These are phyloP conservation scores for Plasmodium malariae DNA, from an alignment of 169 alveolate genomes.

Conservation along the genomic window DNA sequence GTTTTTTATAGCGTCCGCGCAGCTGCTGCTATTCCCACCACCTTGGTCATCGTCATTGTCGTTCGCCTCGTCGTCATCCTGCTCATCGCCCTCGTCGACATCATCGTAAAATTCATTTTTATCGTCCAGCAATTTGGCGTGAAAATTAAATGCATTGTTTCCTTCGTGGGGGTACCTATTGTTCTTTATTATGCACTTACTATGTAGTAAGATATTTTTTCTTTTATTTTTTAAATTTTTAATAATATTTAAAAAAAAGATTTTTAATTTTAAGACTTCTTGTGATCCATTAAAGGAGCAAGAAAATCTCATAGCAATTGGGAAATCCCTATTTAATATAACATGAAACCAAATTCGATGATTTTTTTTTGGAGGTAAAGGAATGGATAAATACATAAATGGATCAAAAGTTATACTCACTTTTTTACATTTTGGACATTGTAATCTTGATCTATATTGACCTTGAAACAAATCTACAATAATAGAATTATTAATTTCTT, in stretches of 20 bases:
- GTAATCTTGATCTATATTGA: slow-evolving; percentile 88
- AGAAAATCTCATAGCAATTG: slow-evolving; percentile 44
- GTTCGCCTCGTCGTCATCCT: neutral
- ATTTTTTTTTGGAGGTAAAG: slow-evolving; percentile 85
- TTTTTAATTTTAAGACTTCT: slow-evolving; percentile 52
- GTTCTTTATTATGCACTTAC: slow-evolving; percentile 39
- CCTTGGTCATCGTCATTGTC: neutral
- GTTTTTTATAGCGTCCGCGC: slow-evolving; percentile 37
- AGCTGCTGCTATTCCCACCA: neutral
- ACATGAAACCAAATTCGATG: slow-evolving; percentile 70
- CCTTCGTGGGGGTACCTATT: slow-evolving; percentile 34
- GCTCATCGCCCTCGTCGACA: neutral
- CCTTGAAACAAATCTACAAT: slow-evolving; percentile 94
- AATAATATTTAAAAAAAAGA: slow-evolving; percentile 23
- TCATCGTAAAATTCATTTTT: slow-evolving; percentile 36
- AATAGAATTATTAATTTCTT: slow-evolving; percentile 89
- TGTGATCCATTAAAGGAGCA: slow-evolving; percentile 62
- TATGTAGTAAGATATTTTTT: slow-evolving; percentile 34
- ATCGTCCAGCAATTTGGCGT: slow-evolving; percentile 37
- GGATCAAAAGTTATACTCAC: slow-evolving; percentile 93
- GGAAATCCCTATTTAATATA: slow-evolving; percentile 32
- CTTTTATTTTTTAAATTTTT: slow-evolving; percentile 41
- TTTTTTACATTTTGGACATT: slow-evolving; percentile 89
- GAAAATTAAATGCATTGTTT: slow-evolving; percentile 48
- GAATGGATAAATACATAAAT: slow-evolving; percentile 90